phyloP scores from a whole-genome alignment of 768 basidiomycete genomes.

The Boletellus ananas region DNA sequence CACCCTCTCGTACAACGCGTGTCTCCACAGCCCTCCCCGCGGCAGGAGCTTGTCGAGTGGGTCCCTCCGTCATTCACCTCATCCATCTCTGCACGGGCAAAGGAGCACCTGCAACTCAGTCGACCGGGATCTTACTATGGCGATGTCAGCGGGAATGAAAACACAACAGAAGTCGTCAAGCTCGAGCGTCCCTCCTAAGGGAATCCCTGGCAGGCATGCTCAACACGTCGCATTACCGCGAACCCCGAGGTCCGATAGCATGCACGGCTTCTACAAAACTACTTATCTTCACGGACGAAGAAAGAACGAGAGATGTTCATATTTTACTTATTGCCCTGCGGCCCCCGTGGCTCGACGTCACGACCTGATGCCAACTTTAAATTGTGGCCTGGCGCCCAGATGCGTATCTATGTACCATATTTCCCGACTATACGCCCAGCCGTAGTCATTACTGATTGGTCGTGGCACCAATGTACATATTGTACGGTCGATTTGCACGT shows the following conservation, averaged over 20 bases:
- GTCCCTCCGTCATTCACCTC: slow-evolving; percentile 16
- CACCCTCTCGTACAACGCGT: slow-evolving; percentile 18
- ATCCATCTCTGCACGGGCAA: slow-evolving; percentile 18
- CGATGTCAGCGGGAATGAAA: slow-evolving; percentile 33
- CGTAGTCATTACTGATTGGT: slow-evolving; percentile 1
- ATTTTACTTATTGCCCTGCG: slow-evolving; percentile 13
- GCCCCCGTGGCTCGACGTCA: slow-evolving; percentile 8
- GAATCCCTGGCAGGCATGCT: slow-evolving; percentile 8
- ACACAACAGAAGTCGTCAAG: slow-evolving; percentile 6
- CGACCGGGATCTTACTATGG: slow-evolving; percentile 23
- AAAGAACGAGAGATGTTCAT: slow-evolving; percentile 6
- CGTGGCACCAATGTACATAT: slow-evolving; percentile 19
- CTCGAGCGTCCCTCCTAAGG: neutral
- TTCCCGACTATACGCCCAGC: slow-evolving; percentile 11
- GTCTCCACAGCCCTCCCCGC: slow-evolving; percentile 30
- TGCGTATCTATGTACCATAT: slow-evolving; percentile 25
- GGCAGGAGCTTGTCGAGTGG: slow-evolving; percentile 25
- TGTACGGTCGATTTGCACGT: slow-evolving; percentile 2
- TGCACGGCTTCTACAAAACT: slow-evolving; percentile 1
- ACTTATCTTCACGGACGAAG: neutral
- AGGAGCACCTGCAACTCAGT: slow-evolving; percentile 11
- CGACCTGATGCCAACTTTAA: neutral
- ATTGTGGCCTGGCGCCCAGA: slow-evolving; percentile 18
- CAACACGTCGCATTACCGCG: slow-evolving; percentile 1
- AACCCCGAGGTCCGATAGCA: slow-evolving; percentile 9